Evolutionary conservation across 148 eudicot species (phyloP).

Genomic region (Diospyros lotus): DNA sequence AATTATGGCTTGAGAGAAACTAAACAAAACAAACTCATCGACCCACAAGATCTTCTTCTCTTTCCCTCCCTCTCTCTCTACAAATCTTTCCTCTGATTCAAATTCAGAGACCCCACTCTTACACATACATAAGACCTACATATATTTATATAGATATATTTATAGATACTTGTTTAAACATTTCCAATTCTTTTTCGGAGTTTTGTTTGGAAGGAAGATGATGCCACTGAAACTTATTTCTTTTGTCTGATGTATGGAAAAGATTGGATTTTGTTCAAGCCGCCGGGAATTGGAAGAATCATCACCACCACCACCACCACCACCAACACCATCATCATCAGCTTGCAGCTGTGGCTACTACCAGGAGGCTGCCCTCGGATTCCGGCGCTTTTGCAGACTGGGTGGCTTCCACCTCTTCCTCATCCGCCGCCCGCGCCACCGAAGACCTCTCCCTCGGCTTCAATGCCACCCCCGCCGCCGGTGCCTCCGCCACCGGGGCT

Average conservation of each 20-base stretch:
- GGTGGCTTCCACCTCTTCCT: constrained; percentile 41
- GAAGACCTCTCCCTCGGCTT: constrained; percentile 55
- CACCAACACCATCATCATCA: too few species aligned
- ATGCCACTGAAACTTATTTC: too few species aligned
- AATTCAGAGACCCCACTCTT: constrained; percentile 44
- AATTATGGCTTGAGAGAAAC: neutral
- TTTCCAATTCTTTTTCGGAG: too few species aligned
- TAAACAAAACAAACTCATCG: neutral
- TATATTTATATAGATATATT: neutral
- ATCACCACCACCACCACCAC: too few species aligned
- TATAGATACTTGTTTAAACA: neutral
- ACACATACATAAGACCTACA: constrained; percentile 3
- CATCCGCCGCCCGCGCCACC: constrained; percentile 26
- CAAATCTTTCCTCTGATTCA: constrained; percentile 20
- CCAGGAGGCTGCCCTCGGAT: constrained; percentile 42
- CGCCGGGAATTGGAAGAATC: neutral
- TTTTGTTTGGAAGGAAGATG: too few species aligned
- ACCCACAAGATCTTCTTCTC: constrained; percentile 5
- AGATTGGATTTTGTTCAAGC: too few species aligned
- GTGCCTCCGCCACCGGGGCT: constrained; percentile 8
- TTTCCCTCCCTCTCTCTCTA: constrained; percentile 6
- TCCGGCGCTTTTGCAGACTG: constrained; percentile 61
- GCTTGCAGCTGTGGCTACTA: constrained; percentile 49
- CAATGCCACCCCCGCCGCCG: constrained; percentile 34
- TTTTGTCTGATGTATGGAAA: too few species aligned